phyloP scores from a whole-genome alignment of 1,284 basidiomycete species.

The Clitocybe nebularis region DNA sequence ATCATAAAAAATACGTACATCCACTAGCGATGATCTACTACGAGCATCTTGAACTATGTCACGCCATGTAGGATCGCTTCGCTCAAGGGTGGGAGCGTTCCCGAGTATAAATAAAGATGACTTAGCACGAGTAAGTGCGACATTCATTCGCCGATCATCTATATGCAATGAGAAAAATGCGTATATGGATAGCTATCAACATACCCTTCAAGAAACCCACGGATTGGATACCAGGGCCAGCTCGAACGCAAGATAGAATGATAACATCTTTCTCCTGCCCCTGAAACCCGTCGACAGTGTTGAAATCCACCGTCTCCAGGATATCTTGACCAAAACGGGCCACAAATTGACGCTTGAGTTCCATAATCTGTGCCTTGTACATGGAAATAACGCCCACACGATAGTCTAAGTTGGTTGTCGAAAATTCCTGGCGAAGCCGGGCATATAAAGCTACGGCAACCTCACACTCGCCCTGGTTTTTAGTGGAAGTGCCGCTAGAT shows the following conservation, averaged over 20 bases:
- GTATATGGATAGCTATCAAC: slow-evolving; percentile 9
- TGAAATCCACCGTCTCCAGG: slow-evolving; percentile 81
- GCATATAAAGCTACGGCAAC: slow-evolving; percentile 80
- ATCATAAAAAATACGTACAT: slow-evolving; percentile 34
- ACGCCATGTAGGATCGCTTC: slow-evolving; percentile 81
- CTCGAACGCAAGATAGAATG: slow-evolving; percentile 91
- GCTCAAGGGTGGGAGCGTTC: slow-evolving; percentile 81
- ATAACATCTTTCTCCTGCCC: slow-evolving; percentile 98
- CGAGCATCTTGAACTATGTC: slow-evolving; percentile 77
- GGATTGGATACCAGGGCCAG: slow-evolving; percentile 73
- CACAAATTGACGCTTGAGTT: slow-evolving; percentile 73
- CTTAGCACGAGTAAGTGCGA: slow-evolving; percentile 93
- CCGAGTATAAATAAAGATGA: slow-evolving; percentile 95
- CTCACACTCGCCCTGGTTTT: slow-evolving; percentile 76
- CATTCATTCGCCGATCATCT: slow-evolving; percentile 94
- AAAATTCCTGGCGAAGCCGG: slow-evolving; percentile 68
- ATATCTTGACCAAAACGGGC: slow-evolving; percentile 74
- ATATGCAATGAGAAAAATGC: slow-evolving; percentile 9
- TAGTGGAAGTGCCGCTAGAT: slow-evolving; percentile 59
- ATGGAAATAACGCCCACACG: slow-evolving; percentile 91
- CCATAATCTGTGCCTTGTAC: slow-evolving; percentile 89
- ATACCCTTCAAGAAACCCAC: slow-evolving; percentile 89
- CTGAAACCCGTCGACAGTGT: slow-evolving; percentile 98
- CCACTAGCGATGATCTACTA: slow-evolving; percentile 45
- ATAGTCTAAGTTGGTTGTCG: slow-evolving; percentile 63